Conservation (phyloP, 305 asterid species). For the Fraxinus xanthoxyloides region DNA sequence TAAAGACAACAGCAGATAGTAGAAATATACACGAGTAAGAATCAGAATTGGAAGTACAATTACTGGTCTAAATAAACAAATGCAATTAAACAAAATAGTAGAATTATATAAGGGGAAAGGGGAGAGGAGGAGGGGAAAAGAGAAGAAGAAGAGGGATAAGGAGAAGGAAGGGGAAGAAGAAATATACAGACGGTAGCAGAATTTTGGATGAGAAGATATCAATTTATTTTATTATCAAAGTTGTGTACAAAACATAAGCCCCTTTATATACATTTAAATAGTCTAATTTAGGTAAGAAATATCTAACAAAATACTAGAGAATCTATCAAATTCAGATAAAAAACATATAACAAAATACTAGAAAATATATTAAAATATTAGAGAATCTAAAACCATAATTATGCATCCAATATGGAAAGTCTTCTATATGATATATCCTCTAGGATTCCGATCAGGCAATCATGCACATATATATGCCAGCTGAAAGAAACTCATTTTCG, state of each 20-base stretch:
- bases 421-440: not conserved
- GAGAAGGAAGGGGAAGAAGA: not conserved
- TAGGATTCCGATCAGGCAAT: not conserved
- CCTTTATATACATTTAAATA: not conserved
- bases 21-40: not conserved
- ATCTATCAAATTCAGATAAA: not conserved
- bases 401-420: not conserved
- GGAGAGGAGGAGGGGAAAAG: not conserved
- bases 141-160: too few species aligned
- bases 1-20: not conserved
- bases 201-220: not conserved
- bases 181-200: not conserved
- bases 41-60: not conserved
- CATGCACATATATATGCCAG: not conserved
- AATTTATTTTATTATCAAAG: not conserved
- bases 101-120: not conserved
- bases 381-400: not conserved
- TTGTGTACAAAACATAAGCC: not conserved
- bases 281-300: not conserved
- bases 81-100: not conserved
- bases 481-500: not conserved
- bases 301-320: not conserved
- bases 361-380: not conserved
- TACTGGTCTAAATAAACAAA: not conserved
- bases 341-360: not conserved